Evolutionary conservation across 2,329 filamentous ascomycete species (phyloP), one percentile per base, ranked within the genome.

Genomic region (Orbilia oligospora): DNA sequence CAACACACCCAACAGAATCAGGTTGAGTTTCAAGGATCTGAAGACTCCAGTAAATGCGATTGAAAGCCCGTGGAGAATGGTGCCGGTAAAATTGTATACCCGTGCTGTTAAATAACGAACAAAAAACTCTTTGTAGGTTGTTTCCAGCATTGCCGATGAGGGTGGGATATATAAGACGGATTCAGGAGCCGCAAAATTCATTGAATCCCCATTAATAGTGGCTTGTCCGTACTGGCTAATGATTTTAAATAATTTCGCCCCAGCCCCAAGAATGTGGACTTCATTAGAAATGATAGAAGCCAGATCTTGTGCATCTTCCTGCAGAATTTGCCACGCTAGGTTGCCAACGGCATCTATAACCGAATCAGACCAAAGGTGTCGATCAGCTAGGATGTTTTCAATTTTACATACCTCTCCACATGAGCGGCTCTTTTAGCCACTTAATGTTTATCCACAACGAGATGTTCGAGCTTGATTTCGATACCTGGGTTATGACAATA

Each of bases 381-480:
- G 6, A 44, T 1, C 12, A 44, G 18, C 16, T 12, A 0, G 14
- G 36, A 24, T 16, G 9, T 14, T n/a, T 12, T 3, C 24, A 24
- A 16, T 18, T 24, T 33, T 16, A 44, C 75, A 12, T 61, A 81
- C 86, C 83, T 82, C 85, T 85, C 48, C 87, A 83, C 33, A 87
- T 83, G 61, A 83, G 86, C 10, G 90, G 91, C 68, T 89, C 86
- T 80, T 90, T 91, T 27, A 90, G 88, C 96, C 96, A 98, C 81
- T 93, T 92, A n/a, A 97, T 90, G 82, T 91, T 92, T 67, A 91
- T 92, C 85, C 93, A 97, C 51, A 98, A 89, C 27, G 94, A 92
- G 70, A 99, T 89, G 85, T 96, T 97, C 84, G 93, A 97, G 84
- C 92, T 94, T 12, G 93, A 94, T 85, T 98, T 98, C 66, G 93